Conservation (phyloP, 2,329 filamentous ascomycete genomes). For the Colletotrichum spaethianum region DNA sequence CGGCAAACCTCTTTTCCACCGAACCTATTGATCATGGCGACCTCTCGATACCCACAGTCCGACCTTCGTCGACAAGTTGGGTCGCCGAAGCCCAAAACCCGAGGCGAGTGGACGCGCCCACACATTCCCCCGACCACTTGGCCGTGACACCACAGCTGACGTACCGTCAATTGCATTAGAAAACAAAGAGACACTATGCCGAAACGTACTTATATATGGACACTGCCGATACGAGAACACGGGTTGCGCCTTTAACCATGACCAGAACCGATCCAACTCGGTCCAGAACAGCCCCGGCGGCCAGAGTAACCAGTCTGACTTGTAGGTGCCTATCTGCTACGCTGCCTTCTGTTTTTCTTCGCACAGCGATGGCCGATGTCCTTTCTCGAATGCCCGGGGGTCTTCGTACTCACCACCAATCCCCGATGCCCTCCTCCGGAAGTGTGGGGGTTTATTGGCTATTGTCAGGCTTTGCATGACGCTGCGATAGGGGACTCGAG, state of each 20-base stretch:
- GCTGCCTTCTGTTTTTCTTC: neutral
- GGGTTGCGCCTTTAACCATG: constrained; percentile 93
- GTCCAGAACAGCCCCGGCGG: constrained; percentile 39
- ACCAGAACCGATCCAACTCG: constrained; percentile 72
- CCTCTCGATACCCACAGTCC: constrained; percentile 60
- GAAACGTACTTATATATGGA: constrained; percentile 93
- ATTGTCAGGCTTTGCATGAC: neutral
- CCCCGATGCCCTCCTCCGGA: neutral
- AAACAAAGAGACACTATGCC: constrained; percentile 91
- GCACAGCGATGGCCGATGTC: neutral
- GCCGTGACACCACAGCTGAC: constrained; percentile 39
- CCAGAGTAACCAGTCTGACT: constrained; percentile 59
- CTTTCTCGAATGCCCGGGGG: neutral
- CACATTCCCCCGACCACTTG: constrained; percentile 36
- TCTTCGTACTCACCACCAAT: no score
- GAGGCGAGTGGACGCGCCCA: constrained; percentile 58
- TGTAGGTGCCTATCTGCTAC: constrained; percentile 56
- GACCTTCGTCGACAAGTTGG: constrained; percentile 68
- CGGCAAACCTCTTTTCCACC: constrained; percentile 46
- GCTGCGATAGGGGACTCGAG: neutral
- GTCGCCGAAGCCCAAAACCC: constrained; percentile 70
- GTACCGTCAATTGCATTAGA: constrained; percentile 59
- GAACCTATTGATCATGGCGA: constrained; percentile 58
- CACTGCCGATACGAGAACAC: constrained; percentile 93
- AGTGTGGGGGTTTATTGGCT: neutral